Conservation (phyloP, 352 stramenopile genomes). For the Saprolegnia parasitica region DNA sequence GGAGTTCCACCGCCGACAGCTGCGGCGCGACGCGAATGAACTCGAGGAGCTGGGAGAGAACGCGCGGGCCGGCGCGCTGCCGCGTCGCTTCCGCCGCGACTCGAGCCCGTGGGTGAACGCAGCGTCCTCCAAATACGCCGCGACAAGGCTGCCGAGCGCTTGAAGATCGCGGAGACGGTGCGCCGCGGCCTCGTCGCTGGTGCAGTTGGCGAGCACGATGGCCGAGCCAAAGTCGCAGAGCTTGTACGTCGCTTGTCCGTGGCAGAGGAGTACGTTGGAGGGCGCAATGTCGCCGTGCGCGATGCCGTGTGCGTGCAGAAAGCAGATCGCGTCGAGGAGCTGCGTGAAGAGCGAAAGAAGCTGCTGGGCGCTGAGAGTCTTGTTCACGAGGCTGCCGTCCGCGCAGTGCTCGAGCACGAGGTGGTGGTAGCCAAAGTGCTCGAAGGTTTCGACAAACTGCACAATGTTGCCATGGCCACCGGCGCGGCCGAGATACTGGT, state of each 20-base stretch:
- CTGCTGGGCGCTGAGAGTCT: background rate
- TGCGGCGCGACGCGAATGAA: background rate
- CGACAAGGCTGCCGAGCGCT: background rate
- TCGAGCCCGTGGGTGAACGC: background rate
- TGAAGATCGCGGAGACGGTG: constrained; percentile 2
- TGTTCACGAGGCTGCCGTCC: background rate
- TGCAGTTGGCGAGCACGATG: constrained; percentile 7
- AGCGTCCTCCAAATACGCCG: background rate
- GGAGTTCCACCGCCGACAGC: background rate
- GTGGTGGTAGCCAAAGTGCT: constrained; percentile 10
- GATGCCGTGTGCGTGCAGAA: constrained; percentile 4
- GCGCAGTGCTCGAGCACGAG: constrained; percentile 6
- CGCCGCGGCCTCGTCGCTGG: background rate
- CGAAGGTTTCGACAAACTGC: constrained; percentile 1
- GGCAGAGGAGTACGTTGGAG: background rate
- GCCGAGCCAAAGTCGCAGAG: constrained; percentile 16
- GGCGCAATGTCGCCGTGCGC: constrained; percentile 1
- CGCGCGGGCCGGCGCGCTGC: too few relatives aligned
- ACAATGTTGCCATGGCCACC: constrained; percentile 13
- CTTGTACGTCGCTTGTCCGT: background rate
- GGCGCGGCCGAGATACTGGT: background rate
- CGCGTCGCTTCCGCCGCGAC: background rate
- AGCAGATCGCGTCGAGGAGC: constrained; percentile 1
- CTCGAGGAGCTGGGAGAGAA: background rate
- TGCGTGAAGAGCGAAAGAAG: background rate